A percentile compares a stretch with the other conserved stretches of the same genome.
phyloP scores from a whole-genome alignment of 768 basidiomycete genomes.

The Boletus pseudopeckii region DNA sequence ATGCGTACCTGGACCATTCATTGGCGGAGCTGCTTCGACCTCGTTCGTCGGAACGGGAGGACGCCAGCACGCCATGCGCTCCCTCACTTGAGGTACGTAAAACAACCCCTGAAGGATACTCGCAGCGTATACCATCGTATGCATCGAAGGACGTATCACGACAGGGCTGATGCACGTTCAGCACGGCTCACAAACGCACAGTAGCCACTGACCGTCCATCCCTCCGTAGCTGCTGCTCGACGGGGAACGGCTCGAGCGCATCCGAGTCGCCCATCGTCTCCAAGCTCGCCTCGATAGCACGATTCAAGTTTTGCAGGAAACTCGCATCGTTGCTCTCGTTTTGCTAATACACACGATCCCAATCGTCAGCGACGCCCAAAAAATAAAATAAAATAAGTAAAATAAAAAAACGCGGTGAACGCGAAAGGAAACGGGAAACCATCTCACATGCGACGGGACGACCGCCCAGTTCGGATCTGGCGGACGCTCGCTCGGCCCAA shows the following conservation, averaged over 20 bases:
- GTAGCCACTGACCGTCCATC: slow-evolving; percentile 51
- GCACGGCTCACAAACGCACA: background rate
- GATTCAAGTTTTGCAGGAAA: slow-evolving; percentile 62
- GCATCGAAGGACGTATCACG: slow-evolving; percentile 55
- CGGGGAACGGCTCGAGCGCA: slow-evolving; percentile 50
- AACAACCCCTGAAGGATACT: slow-evolving; percentile 55
- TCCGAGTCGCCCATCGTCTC: slow-evolving; percentile 45
- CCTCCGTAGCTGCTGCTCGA: slow-evolving; percentile 52
- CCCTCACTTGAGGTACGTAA: slow-evolving; percentile 67
- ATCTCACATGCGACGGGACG: slow-evolving; percentile 61
- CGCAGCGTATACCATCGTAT: slow-evolving; percentile 55
- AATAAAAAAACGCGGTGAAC: background rate
- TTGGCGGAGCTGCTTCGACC: slow-evolving; percentile 26
- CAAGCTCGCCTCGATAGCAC: slow-evolving; percentile 71
- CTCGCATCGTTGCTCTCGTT: slow-evolving; percentile 38
- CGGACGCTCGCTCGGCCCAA: slow-evolving; percentile 59
- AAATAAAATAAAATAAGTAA: too few species aligned
- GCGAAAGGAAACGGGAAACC: background rate
- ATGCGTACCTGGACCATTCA: slow-evolving; percentile 36
- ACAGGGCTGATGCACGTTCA: slow-evolving; percentile 51
- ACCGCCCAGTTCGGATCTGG: slow-evolving; percentile 68
- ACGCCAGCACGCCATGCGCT: slow-evolving; percentile 38
- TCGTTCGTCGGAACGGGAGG: slow-evolving; percentile 19
- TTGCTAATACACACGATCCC: slow-evolving; percentile 19
- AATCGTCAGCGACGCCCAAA: background rate